These are phyloP conservation scores for Kodamaea suecica DNA, from an alignment of 1,139 yeast genomes.

Conservation along the genomic window DNA sequence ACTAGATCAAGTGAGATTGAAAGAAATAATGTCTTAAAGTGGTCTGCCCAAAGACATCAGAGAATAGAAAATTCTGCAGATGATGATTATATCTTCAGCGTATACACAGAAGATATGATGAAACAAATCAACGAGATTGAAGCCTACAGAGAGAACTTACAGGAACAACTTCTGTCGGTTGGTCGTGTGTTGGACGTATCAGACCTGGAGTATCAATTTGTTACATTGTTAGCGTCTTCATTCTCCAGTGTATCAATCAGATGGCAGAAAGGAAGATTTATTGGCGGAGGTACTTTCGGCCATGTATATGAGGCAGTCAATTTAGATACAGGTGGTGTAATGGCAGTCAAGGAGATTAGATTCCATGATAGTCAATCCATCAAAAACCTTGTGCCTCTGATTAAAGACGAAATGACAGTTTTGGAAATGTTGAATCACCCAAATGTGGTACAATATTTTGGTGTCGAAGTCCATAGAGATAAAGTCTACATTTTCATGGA, in stretches of 20 bases:
- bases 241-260: constrained; percentile 88
- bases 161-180: constrained; percentile 52
- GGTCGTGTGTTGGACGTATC: constrained; percentile 89
- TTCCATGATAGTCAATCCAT: constrained; percentile 88
- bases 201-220: constrained; percentile 82
- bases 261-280: constrained; percentile 94
- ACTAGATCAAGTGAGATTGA: constrained; percentile 90
- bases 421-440: constrained; percentile 94
- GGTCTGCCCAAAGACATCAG: constrained; percentile 47
- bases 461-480: constrained; percentile 96
- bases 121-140: constrained; percentile 60
- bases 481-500: constrained; percentile 96
- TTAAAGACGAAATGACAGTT: constrained; percentile 95
- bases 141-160: constrained; percentile 47
- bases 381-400: constrained; percentile 79
- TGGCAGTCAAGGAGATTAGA: constrained; percentile 95
- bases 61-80: constrained; percentile 50
- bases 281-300: constrained; percentile 97
- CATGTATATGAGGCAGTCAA: constrained; percentile 90
- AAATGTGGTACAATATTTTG: constrained; percentile 91
- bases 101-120: constrained; percentile 59
- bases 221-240: constrained; percentile 83
- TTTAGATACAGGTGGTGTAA: constrained; percentile 90
- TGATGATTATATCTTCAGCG: constrained; percentile 56
- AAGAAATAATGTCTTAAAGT: constrained; percentile 50